A percentile compares a stretch with the other conserved stretches of the same genome.
Evolutionary conservation across 139 green algal genomes (phyloP).

Genomic region (Coccomyxa sp.): DNA sequence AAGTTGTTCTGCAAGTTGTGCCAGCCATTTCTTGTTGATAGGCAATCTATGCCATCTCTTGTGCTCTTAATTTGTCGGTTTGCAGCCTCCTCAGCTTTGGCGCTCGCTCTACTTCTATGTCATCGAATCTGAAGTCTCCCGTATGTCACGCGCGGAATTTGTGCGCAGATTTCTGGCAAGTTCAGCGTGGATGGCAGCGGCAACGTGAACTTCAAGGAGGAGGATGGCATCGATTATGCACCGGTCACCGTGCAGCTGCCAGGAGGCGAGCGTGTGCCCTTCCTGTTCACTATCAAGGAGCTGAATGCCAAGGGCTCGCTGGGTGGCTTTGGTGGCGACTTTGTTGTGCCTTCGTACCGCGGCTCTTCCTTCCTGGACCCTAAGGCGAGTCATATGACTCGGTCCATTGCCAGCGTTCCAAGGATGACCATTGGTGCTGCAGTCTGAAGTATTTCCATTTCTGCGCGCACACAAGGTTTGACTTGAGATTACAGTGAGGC

Average conservation of each 20-base stretch:
- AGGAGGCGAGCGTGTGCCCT: conserved; percentile 97
- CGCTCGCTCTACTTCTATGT: too few species aligned
- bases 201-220: conserved; percentile 88
- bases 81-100: too few species aligned
- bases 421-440: not conserved
- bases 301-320: conserved; percentile 82
- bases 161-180: conserved; percentile 66
- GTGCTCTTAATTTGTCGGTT: too few species aligned
- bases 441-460: too few species aligned
- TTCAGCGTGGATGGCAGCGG: conserved; percentile 85
- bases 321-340: conserved; percentile 92
- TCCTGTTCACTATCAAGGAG: conserved; percentile 99
- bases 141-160: too few species aligned
- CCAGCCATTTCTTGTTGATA: too few species aligned
- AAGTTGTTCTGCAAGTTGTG: too few species aligned
- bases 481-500: too few species aligned
- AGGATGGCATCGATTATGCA: conserved; percentile 98
- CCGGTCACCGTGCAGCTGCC: conserved; percentile 94
- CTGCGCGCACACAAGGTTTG: too few species aligned
- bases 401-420: not conserved
- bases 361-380: conserved; percentile 99
- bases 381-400: conserved; percentile 61
- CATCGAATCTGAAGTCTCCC: too few species aligned
- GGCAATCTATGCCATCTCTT: too few species aligned
- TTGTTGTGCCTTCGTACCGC: conserved; percentile 97